phyloP scores from a whole-genome alignment of 2,329 filamentous ascomycete genomes.

The Lecanoromycetidae sp. region DNA sequence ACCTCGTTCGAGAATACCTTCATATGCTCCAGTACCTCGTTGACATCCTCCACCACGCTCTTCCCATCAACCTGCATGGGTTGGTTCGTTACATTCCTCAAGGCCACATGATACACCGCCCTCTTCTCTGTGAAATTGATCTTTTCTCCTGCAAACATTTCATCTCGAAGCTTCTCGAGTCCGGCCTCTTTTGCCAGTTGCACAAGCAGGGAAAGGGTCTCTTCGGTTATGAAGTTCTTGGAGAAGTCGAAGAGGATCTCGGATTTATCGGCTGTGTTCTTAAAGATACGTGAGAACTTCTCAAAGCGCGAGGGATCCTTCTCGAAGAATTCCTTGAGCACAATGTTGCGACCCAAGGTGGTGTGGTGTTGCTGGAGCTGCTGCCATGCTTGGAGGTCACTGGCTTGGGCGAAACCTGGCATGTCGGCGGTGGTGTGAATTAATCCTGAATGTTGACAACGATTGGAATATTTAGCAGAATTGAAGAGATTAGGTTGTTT shows the following conservation, averaged over 20 bases:
- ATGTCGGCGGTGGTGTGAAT: conserved; percentile 26
- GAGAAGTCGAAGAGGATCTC: conserved; percentile 97
- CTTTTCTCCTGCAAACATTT: conserved; percentile 94
- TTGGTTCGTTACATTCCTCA: conserved; percentile 80
- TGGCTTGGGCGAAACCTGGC: conserved; percentile 66
- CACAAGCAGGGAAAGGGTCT: conserved; percentile 75
- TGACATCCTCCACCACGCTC: conserved; percentile 89
- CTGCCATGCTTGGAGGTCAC: conserved; percentile 75
- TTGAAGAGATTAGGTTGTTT: neutral
- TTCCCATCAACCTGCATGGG: conserved; percentile 73
- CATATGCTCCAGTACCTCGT: conserved; percentile 88
- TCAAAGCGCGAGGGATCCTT: conserved; percentile 78
- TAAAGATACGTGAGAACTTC: conserved; percentile 79
- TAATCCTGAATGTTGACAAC: neutral
- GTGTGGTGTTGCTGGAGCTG: conserved; percentile 85
- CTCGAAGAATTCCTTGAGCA: conserved; percentile 85
- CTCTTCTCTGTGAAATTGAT: conserved; percentile 99
- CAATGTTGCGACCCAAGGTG: conserved; percentile 72
- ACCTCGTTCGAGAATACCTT: conserved; percentile 96
- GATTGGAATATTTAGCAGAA: no score
- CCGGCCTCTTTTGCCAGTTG: conserved; percentile 86
- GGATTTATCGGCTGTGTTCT: conserved; percentile 61
- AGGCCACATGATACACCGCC: conserved; percentile 87
- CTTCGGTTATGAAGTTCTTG: conserved; percentile 95
- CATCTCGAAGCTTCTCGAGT: conserved; percentile 85